Conservation (phyloP, 108 stramenopile genomes). For the Cyclotella sp. region DNA sequence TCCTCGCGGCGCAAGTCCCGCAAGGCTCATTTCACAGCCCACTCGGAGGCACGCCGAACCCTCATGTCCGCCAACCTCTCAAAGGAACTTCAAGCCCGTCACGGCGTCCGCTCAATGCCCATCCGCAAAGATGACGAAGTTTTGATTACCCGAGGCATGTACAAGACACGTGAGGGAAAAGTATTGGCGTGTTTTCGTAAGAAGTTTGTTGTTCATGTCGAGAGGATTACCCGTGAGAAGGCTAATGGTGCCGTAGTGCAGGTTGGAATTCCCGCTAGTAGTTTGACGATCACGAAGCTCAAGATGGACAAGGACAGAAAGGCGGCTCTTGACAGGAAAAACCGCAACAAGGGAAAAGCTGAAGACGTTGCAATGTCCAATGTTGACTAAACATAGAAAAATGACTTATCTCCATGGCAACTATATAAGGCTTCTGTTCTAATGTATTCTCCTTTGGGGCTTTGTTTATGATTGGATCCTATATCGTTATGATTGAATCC, state of each 20-base stretch:
- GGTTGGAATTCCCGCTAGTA: conserved; percentile 95
- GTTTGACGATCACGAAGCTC: conserved; percentile 97
- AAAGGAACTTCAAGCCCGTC: conserved; percentile 98
- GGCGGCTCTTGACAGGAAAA: conserved; percentile 95
- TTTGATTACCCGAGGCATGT: conserved; percentile 92
- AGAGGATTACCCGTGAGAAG: conserved; percentile 97
- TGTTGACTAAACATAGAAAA: conserved; percentile 84
- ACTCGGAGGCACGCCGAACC: conserved; percentile 91
- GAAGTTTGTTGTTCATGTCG: conserved; percentile 99
- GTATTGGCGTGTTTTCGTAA: conserved; percentile 94
- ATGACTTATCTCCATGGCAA: neutral
- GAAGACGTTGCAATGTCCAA: conserved; percentile 94
- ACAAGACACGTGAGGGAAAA: conserved; percentile 99
- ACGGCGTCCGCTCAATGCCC: conserved; percentile 98
- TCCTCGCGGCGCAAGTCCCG: conserved; percentile 97
- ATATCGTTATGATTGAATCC: too few species aligned
- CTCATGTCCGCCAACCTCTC: conserved; percentile 97
- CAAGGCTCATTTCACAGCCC: conserved; percentile 98
- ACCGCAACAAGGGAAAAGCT: conserved; percentile 70
- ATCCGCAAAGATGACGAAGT: conserved; percentile 99
- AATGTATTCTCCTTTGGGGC: too few species aligned
- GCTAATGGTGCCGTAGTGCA: conserved; percentile 91
- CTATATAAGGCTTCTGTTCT: too few species aligned
- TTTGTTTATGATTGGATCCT: too few species aligned
- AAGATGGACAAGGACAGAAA: conserved; percentile 99